Evolutionary conservation across 768 basidiomycete genomes (phyloP).

Genomic region (Suillus subaureus): DNA sequence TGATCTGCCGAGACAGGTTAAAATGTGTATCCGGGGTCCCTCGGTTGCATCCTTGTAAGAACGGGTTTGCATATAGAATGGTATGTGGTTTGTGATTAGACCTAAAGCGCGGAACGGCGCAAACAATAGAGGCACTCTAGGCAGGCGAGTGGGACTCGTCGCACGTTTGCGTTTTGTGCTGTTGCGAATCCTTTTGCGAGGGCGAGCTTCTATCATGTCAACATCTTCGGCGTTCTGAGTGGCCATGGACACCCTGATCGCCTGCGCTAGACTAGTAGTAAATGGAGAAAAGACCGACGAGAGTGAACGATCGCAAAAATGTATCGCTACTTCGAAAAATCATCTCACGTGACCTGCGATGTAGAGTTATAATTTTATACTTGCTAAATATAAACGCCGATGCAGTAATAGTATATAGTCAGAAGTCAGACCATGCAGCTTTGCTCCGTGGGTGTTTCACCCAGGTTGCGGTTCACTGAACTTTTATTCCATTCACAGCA

Average conservation of each 20-base stretch:
- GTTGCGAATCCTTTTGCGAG: constrained; percentile 28
- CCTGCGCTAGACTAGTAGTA: background rate
- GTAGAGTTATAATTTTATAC: background rate
- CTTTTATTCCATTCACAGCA: no score
- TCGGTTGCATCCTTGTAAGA: constrained; percentile 83
- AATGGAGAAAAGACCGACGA: background rate
- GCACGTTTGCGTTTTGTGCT: constrained; percentile 8
- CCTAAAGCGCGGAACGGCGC: constrained; percentile 97
- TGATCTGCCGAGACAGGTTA: constrained; percentile 85
- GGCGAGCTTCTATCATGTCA: constrained; percentile 19
- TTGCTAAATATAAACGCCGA: background rate
- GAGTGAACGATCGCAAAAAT: constrained; percentile 1
- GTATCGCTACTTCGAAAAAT: background rate
- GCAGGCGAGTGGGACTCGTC: constrained; percentile 11
- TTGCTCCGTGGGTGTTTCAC: background rate
- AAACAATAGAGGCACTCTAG: constrained; percentile 55
- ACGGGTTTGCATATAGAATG: constrained; percentile 85
- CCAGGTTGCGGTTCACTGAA: background rate
- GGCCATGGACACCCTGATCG: constrained; percentile 17
- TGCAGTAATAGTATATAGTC: background rate
- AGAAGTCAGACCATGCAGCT: background rate
- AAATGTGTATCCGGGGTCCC: constrained; percentile 78
- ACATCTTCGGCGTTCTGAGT: constrained; percentile 13
- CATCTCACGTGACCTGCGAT: constrained; percentile 7
- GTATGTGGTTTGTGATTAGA: constrained; percentile 87